phyloP scores from a whole-genome alignment of 2,329 filamentous ascomycete species.

The Botryotinia globosa region DNA sequence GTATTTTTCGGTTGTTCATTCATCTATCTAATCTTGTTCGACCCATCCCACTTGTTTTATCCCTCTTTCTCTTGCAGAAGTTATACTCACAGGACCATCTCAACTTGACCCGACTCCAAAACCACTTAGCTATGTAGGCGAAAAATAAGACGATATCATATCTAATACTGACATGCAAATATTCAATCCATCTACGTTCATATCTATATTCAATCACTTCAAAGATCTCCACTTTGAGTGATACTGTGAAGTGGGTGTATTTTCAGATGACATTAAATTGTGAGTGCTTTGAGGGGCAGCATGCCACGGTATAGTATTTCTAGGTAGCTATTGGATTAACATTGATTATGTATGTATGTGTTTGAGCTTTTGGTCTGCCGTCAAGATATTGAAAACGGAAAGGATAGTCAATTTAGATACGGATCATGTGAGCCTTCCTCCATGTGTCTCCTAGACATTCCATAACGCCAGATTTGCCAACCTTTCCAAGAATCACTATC shows the following conservation, averaged over 20 bases:
- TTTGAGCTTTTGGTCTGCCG: neutral
- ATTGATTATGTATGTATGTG: neutral
- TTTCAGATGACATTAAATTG: neutral
- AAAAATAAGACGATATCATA: neutral
- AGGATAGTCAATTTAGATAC: neutral
- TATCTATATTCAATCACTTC: neutral
- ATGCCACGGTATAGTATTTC: neutral
- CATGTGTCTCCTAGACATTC: neutral
- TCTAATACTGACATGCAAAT: neutral
- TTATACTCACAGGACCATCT: neutral
- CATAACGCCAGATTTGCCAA: slow-evolving; percentile 7
- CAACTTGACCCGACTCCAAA: neutral
- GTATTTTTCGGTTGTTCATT: neutral
- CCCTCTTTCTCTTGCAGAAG: neutral
- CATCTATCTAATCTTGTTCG: neutral
- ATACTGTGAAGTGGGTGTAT: neutral
- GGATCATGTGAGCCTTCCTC: neutral
- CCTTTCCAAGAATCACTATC: neutral
- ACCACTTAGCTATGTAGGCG: neutral
- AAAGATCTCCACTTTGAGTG: neutral
- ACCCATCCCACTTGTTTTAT: neutral
- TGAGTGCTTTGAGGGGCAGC: neutral
- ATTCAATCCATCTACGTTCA: neutral
- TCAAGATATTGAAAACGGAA: neutral
- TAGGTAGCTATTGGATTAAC: neutral